These are phyloP conservation scores for Asclepias syriaca DNA, from an alignment of 257 asterid species.

Conservation along the genomic window DNA sequence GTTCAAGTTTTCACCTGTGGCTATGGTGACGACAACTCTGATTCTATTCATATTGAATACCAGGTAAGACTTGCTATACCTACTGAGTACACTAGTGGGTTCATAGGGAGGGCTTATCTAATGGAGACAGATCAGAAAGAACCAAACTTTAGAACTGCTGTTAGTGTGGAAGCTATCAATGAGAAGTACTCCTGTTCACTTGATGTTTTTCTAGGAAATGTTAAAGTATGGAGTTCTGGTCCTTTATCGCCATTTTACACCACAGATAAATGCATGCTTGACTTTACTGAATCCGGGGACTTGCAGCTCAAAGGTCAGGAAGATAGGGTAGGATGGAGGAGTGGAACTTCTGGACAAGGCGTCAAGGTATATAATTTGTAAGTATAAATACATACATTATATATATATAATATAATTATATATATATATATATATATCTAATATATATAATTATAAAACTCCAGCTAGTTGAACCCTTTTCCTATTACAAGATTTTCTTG, in stretches of 20 bases:
- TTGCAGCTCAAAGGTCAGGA: slow-evolving; percentile 50
- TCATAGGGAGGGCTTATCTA: slow-evolving; percentile 63
- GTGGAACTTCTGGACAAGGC: slow-evolving; percentile 79
- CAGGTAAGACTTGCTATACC: slow-evolving; percentile 64
- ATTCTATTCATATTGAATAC: slow-evolving; percentile 39
- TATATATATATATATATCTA: no score
- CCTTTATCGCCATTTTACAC: slow-evolving; percentile 61
- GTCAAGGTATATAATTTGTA: slow-evolving; percentile 53
- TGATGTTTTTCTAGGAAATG: slow-evolving; percentile 63
- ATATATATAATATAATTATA: no score
- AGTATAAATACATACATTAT: no score
- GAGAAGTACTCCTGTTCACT: slow-evolving; percentile 57
- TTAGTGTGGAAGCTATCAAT: slow-evolving; percentile 53
- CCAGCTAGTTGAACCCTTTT: neutral
- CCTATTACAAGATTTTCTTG: neutral
- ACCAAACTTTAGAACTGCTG: slow-evolving; percentile 54
- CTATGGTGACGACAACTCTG: slow-evolving; percentile 28
- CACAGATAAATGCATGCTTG: slow-evolving; percentile 47
- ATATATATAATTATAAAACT: neutral
- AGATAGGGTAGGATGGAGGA: slow-evolving; percentile 63
- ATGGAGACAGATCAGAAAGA: slow-evolving; percentile 37
- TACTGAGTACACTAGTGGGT: slow-evolving; percentile 42
- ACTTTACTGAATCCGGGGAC: slow-evolving; percentile 49
- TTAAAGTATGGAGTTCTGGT: slow-evolving; percentile 79
- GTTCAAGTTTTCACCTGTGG: slow-evolving; percentile 16